Evolutionary conservation across 352 stramenopile species (phyloP).

Genomic region (Ochromonadaceae sp.): DNA sequence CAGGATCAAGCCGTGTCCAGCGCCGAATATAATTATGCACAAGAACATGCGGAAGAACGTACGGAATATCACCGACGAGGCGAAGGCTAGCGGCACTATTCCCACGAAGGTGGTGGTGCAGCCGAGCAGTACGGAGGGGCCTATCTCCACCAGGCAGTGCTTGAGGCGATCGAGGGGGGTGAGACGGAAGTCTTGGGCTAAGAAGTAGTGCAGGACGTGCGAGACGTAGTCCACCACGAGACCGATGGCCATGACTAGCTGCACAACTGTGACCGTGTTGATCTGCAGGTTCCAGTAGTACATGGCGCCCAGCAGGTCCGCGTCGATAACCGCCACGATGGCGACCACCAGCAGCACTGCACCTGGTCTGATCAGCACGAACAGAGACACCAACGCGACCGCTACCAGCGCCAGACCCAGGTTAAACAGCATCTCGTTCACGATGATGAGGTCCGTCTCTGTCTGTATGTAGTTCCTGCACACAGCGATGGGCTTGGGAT

Average conservation of each 20-base stretch:
- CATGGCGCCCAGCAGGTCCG: conserved; percentile 20
- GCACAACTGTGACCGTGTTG: conserved; percentile 25
- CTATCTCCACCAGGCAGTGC: conserved; percentile 20
- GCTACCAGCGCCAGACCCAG: conserved; percentile 22
- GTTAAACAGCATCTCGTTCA: conserved; percentile 20
- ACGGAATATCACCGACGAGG: conserved; percentile 21
- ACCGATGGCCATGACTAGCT: conserved; percentile 30
- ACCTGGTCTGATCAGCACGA: conserved; percentile 21
- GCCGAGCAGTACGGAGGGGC: conserved; percentile 24
- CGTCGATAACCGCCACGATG: conserved; percentile 18
- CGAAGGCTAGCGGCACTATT: conserved; percentile 25
- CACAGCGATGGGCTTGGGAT: conserved; percentile 5
- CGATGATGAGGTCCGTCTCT: conserved; percentile 15
- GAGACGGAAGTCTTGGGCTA: not conserved
- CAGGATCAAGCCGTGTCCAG: conserved; percentile 7
- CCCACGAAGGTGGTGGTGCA: conserved; percentile 27
- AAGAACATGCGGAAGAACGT: conserved; percentile 30
- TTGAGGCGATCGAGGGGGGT: conserved; percentile 16
- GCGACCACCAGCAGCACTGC: conserved; percentile 16
- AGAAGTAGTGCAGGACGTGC: conserved; percentile 28
- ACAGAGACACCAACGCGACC: conserved; percentile 13
- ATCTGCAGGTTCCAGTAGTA: conserved; percentile 22
- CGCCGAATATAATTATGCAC: conserved; percentile 22
- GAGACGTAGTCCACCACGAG: conserved; percentile 26
- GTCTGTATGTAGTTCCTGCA: conserved; percentile 6